A percentile compares a stretch with the other conserved stretches of the same genome.
These are phyloP conservation scores for Botryotinia narcissicola DNA, from an alignment of 2,329 filamentous ascomycete genomes.

Conservation along the genomic window DNA sequence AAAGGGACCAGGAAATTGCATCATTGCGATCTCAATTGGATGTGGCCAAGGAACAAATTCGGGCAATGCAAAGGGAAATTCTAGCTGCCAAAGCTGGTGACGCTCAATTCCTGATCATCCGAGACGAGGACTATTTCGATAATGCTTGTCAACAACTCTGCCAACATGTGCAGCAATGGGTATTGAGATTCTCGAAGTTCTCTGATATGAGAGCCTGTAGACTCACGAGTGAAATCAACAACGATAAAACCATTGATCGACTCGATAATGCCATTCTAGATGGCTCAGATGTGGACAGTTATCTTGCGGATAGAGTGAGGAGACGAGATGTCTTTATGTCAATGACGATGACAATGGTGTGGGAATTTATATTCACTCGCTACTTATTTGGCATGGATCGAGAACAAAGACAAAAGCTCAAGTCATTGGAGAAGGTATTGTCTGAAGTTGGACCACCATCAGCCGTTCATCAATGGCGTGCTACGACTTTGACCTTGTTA, in stretches of 20 bases:
- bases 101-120: slow-evolving; percentile 70
- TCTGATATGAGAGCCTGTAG: slow-evolving; percentile 89
- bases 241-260: slow-evolving; percentile 90
- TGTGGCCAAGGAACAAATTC: slow-evolving; percentile 62
- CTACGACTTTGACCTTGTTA: slow-evolving; percentile 87
- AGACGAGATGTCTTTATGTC: slow-evolving; percentile 97
- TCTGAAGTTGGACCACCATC: slow-evolving; percentile 80
- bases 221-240: slow-evolving; percentile 76
- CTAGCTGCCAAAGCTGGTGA: slow-evolving; percentile 59
- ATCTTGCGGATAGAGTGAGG: slow-evolving; percentile 82
- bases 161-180: slow-evolving; percentile 96
- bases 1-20: slow-evolving; percentile 81
- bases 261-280: slow-evolving; percentile 94
- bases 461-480: slow-evolving; percentile 96
- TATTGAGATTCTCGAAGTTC: slow-evolving; percentile 95
- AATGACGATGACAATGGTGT: slow-evolving; percentile 98
- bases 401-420: slow-evolving; percentile 96
- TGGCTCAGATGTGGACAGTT: slow-evolving; percentile 85
- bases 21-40: slow-evolving; percentile 74
- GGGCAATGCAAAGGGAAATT: slow-evolving; percentile 57
- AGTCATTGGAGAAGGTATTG: slow-evolving; percentile 88
- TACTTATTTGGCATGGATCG: slow-evolving; percentile 99
- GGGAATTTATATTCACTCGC: slow-evolving; percentile 96
- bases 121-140: slow-evolving; percentile 94
- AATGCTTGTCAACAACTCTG: slow-evolving; percentile 91